Percentiles rank a stretch among this genome's conserved stretches.
Evolutionary conservation across 2,329 filamentous ascomycete species (phyloP).

Genomic region (Verruconis gallopava): DNA sequence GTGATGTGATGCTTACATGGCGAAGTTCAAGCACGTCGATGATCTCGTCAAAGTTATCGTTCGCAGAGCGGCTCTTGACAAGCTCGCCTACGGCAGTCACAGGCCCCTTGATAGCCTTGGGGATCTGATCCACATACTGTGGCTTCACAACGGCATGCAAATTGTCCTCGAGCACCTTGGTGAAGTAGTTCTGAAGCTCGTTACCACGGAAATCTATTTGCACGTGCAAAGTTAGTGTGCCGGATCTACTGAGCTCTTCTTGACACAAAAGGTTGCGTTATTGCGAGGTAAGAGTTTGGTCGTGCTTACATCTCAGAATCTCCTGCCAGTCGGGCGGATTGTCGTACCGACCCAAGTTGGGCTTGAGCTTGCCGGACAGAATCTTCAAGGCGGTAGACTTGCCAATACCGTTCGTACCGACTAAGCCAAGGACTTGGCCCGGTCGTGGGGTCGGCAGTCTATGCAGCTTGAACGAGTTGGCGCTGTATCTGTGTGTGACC

Average conservation of each 20-base stretch:
- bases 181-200: slow-evolving; percentile 70
- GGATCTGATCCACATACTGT: slow-evolving; percentile 98
- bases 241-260: too few species aligned
- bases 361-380: slow-evolving; percentile 95
- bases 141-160: slow-evolving; percentile 97
- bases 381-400: slow-evolving; percentile 99
- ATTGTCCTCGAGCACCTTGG: slow-evolving; percentile 92
- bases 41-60: slow-evolving; percentile 72
- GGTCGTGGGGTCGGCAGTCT: slow-evolving; percentile 90
- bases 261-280: too few species aligned
- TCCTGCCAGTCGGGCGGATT: slow-evolving; percentile 99
- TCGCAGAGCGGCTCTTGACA: slow-evolving; percentile 61
- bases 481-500: slow-evolving; percentile 95
- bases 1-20: slow-evolving; percentile 18
- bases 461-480: slow-evolving; percentile 99
- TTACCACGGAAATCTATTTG: slow-evolving; percentile 12
- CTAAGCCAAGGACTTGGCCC: slow-evolving; percentile 87
- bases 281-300: neutral
- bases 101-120: slow-evolving; percentile 72
- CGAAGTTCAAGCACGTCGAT: slow-evolving; percentile 53
- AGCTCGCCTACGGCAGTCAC: slow-evolving; percentile 69
- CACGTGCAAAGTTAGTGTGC: slow-evolving; percentile 1
- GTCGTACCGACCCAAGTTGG: slow-evolving; percentile 86
- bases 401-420: slow-evolving; percentile 99
- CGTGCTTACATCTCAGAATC: slow-evolving; percentile 60